Conservation (phyloP, 106 monocot genomes). For the Narthecium ossifragum region DNA sequence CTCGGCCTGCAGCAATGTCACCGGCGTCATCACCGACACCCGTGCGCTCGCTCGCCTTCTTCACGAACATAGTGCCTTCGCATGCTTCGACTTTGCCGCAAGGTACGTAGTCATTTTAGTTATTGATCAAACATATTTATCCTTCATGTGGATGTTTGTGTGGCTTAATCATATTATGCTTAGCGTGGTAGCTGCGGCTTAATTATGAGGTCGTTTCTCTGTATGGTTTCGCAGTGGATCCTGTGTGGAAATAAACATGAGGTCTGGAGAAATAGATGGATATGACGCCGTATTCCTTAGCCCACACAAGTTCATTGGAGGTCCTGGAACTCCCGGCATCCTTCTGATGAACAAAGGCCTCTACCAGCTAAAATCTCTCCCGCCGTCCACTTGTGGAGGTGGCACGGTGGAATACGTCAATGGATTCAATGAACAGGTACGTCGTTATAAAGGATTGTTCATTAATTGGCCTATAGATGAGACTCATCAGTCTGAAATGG, state of each 20-base stretch:
- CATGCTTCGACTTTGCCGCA: conserved; percentile 54
- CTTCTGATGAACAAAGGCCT: conserved; percentile 41
- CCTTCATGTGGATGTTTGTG: not conserved
- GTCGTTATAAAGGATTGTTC: not conserved
- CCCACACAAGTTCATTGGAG: conserved; percentile 51
- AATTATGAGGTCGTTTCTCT: not conserved
- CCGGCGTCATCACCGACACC: conserved; percentile 37
- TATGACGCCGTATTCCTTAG: conserved; percentile 55
- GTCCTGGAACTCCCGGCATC: conserved; percentile 44
- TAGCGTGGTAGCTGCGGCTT: not conserved
- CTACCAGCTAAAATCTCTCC: conserved; percentile 19
- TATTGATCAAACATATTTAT: not conserved
- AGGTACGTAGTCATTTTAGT: conserved; percentile 27
- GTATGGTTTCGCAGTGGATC: conserved; percentile 28
- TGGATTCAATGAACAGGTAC: conserved; percentile 35
- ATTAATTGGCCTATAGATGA: not conserved
- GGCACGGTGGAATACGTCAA: conserved; percentile 50
- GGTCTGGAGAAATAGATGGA: conserved; percentile 26
- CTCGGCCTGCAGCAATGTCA: conserved; percentile 66
- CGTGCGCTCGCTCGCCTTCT: conserved; percentile 27
- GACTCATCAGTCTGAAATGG: no score
- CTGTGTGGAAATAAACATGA: conserved; percentile 41
- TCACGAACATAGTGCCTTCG: conserved; percentile 36
- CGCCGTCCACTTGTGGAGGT: conserved; percentile 53
- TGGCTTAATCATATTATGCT: no score